Base-by-base conservation (phyloP, 345 rosid genomes). In the Cardamine occulta region DNA sequence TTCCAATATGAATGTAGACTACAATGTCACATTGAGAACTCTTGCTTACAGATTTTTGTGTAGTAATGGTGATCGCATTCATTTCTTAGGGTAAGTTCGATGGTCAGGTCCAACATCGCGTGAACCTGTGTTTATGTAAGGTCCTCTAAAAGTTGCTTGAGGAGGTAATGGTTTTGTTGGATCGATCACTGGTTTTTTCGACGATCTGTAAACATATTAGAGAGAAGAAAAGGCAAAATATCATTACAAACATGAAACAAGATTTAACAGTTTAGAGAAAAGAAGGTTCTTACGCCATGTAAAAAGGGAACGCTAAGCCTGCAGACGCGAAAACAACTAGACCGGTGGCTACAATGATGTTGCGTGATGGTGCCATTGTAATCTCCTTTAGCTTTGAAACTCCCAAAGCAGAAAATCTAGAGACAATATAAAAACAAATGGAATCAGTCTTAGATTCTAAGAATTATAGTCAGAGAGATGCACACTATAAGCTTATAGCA, bases 81-180 rank as follows among this genome's bases (percentile, higher is more conserved):
- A 90, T 75, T 92, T 90, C 94, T 91, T 90, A 7, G 86, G 59
- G 85, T 92, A 87, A 37, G 84, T 74, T 79, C 64, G 87, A 72
- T 81, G 84, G 72, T 95, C 97, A 40, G 97, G 99, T 70, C 99
- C 99, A 67, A 90, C 74, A 70, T 95, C 97, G 28, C 90, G 93
- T 62, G 97, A 92, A 12, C 97, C 97, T 0, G 97, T 89, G 82
- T 95, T 95, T 21, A 95, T 83, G 85, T 95, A 95, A 73, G 99
- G 97, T 78, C 97, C 97, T 64, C 99, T 81, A 52, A 90, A 95
- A 60, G 99, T 90, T 51, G 97, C 99, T 84, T 95, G 97, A 1
- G 97, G 97, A 26, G 97, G 91, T 57, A 95, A 80, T 0, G 97
- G 87, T 80, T 92, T 92, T 18, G 99, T 85, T 57, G 97, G 52